phyloP scores from a whole-genome alignment of 225 moss, liverwort and hornwort genomes.

The Anthoceros angustus region DNA sequence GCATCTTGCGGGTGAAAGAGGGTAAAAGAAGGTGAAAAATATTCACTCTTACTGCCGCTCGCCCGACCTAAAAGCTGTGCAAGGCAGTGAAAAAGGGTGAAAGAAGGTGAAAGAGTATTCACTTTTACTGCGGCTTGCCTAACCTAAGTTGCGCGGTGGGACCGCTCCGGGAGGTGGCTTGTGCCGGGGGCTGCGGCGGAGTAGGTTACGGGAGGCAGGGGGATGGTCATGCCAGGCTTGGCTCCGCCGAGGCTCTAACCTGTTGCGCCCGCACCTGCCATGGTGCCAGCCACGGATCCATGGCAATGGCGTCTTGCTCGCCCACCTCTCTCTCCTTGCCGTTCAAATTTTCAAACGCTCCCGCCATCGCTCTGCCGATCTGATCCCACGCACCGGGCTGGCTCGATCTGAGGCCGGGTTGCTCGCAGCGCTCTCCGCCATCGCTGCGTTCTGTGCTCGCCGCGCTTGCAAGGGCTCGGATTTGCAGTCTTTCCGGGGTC shows the following conservation, averaged over 20 bases:
- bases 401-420: neutral
- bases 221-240: conserved; percentile 2
- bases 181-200: too few species aligned
- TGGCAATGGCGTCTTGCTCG: neutral
- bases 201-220: neutral
- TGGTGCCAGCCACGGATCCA: conserved; percentile 6
- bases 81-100: too few species aligned
- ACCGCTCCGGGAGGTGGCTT: too few species aligned
- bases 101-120: too few species aligned
- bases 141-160: too few species aligned
- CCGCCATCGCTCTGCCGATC: neutral
- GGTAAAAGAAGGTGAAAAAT: too few species aligned
- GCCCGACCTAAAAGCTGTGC: too few species aligned
- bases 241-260: conserved; percentile 4
- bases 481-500: neutral
- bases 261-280: conserved; percentile 1
- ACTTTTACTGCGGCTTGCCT: too few species aligned
- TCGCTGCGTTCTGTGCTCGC: neutral
- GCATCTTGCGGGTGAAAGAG: too few species aligned
- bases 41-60: too few species aligned
- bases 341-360: conserved; percentile 5
- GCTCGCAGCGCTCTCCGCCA: neutral
- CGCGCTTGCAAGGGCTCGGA: neutral
- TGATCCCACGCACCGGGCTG: too few species aligned
- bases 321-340: neutral